Conservation (phyloP, 257 asterid species). For the Rhazya stricta region DNA sequence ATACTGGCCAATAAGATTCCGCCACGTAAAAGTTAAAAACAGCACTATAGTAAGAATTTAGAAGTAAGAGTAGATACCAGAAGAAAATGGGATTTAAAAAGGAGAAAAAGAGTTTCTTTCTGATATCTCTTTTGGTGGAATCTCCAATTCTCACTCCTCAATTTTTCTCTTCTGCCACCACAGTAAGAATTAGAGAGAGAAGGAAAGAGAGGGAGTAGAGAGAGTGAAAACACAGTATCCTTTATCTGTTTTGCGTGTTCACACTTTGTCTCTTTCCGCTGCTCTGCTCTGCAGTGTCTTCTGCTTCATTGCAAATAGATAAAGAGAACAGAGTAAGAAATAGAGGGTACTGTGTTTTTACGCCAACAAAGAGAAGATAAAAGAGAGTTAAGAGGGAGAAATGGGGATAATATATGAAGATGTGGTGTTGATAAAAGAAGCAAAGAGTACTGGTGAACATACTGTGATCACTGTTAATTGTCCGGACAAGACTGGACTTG, state of each 20-base stretch:
- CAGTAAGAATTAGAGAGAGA: not conserved
- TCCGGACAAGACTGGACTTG: constrained; percentile 81
- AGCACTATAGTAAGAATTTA: too few species aligned
- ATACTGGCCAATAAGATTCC: too few species aligned
- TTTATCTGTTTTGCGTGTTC: constrained; percentile 5
- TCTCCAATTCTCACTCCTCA: not conserved
- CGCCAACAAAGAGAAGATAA: not conserved
- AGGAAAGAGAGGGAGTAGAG: not conserved
- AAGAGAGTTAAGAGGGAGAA: constrained; percentile 16
- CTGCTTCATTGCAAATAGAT: not conserved
- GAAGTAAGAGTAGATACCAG: too few species aligned
- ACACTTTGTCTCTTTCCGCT: not conserved
- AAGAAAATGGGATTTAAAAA: too few species aligned
- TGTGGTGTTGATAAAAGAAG: constrained; percentile 59
- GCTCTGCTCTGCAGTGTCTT: constrained; percentile 1
- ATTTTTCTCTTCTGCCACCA: not conserved
- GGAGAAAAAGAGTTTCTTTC: too few species aligned
- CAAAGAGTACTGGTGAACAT: constrained; percentile 38
- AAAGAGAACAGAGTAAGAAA: not conserved
- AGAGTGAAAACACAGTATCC: not conserved
- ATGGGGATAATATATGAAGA: constrained; percentile 67
- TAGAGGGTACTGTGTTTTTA: not conserved
- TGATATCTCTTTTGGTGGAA: not conserved
- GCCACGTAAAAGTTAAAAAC: too few species aligned
- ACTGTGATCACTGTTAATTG: constrained; percentile 66